phyloP scores from a whole-genome alignment of 2,329 filamentous ascomycete species.

The Microdochium paspali region DNA sequence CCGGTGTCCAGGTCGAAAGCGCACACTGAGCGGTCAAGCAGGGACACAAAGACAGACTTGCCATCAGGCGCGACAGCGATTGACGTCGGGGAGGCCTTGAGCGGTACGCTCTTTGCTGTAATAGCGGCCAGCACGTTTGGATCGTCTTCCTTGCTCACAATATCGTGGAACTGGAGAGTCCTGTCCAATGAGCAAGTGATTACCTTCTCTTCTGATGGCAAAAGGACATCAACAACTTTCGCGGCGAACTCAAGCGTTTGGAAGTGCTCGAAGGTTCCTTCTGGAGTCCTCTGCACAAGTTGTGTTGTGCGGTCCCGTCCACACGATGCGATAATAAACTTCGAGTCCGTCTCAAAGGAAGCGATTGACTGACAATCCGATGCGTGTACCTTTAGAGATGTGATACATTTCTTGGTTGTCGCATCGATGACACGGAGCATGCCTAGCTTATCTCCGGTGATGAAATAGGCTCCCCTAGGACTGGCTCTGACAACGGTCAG shows the following conservation, averaged over 20 bases:
- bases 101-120: constrained; percentile 64
- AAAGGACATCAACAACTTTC: constrained; percentile 64
- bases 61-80: constrained; percentile 63
- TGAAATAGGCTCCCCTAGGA: constrained; percentile 53
- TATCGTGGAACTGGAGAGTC: constrained; percentile 73
- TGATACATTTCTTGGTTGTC: constrained; percentile 47
- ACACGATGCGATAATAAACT: constrained; percentile 67
- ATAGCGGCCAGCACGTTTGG: constrained; percentile 64
- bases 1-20: constrained; percentile 59
- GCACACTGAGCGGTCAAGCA: constrained; percentile 50
- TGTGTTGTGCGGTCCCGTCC: constrained; percentile 89
- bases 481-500: constrained; percentile 52
- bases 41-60: constrained; percentile 47
- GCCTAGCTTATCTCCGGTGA: constrained; percentile 83
- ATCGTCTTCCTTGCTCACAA: constrained; percentile 59
- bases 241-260: constrained; percentile 93
- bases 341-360: constrained; percentile 52
- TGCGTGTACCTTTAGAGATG: constrained; percentile 77
- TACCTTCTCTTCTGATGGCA: constrained; percentile 66
- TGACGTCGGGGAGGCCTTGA: constrained; percentile 81
- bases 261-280: constrained; percentile 60
- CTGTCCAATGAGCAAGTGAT: constrained; percentile 85
- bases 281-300: constrained; percentile 58
- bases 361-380: constrained; percentile 77
- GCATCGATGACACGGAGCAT: constrained; percentile 63